Evolutionary conservation across 2,329 filamentous ascomycete species (phyloP).

Genomic region (Colletotrichum echinochloae): DNA sequence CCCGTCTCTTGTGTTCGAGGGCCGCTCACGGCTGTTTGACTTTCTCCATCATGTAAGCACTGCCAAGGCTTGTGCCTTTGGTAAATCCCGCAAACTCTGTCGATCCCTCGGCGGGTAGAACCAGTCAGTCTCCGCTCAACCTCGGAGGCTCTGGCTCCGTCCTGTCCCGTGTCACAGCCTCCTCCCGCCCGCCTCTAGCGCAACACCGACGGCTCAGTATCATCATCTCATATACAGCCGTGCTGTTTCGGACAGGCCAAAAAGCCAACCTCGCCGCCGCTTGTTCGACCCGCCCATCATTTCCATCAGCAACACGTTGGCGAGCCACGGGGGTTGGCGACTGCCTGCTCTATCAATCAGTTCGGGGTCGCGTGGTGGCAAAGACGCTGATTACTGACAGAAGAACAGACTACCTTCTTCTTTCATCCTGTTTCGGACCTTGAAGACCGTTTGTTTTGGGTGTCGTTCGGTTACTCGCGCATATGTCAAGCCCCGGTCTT

Average conservation of each 20-base stretch:
- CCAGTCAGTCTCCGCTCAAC: neutral
- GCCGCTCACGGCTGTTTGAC: neutral
- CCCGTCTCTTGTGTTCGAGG: neutral
- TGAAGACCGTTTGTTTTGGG: neutral
- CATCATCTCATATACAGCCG: neutral
- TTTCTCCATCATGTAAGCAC: too few relatives aligned
- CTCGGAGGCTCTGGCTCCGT: constrained; percentile 12
- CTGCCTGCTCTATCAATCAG: neutral
- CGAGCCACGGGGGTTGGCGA: neutral
- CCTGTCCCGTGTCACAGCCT: neutral
- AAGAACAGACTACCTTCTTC: neutral
- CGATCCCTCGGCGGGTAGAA: neutral
- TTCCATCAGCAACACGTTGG: neutral
- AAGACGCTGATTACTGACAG: neutral
- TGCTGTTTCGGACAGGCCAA: too few relatives aligned
- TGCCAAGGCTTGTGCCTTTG: neutral
- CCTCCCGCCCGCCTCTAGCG: neutral
- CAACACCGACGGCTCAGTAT: neutral
- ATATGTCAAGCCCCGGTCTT: neutral
- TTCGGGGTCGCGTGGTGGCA: neutral
- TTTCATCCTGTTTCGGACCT: neutral
- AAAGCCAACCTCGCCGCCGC: neutral
- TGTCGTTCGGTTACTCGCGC: neutral
- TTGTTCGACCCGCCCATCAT: neutral
- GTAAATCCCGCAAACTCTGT: neutral